phyloP scores from a whole-genome alignment of 768 basidiomycete genomes.

The Lentinula sp. region DNA sequence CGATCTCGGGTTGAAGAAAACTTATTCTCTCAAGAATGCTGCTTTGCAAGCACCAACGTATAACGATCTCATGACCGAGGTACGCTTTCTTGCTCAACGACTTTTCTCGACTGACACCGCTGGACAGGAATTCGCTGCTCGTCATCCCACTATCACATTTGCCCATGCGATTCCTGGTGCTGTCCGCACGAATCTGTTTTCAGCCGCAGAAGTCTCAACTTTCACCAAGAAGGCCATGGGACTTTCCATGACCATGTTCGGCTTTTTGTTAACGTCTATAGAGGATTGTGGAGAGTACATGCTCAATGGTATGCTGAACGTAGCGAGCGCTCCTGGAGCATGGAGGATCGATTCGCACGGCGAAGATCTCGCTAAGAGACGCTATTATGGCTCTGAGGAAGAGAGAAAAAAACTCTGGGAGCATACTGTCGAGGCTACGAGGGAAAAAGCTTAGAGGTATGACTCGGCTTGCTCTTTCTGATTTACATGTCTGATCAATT shows the following conservation, averaged over 20 bases:
- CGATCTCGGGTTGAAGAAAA: conserved; percentile 25
- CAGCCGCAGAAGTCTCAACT: conserved; percentile 8
- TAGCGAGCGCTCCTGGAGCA: conserved; percentile 10
- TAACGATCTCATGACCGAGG: conserved; percentile 21
- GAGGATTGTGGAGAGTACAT: conserved; percentile 16
- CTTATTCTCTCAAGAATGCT: conserved; percentile 14
- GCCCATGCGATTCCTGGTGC: conserved; percentile 29
- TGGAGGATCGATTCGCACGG: conserved; percentile 11
- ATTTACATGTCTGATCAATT: not conserved
- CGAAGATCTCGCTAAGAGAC: conserved; percentile 15
- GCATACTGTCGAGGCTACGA: conserved; percentile 13
- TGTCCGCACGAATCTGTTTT: conserved; percentile 24
- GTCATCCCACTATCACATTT: conserved; percentile 26
- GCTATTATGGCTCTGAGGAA: conserved; percentile 2
- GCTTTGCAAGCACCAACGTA: conserved; percentile 15
- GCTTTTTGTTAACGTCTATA: not conserved
- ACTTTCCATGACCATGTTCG: conserved; percentile 7
- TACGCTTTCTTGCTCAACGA: not conserved
- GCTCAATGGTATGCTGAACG: conserved; percentile 7
- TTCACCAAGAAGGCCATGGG: conserved; percentile 10
- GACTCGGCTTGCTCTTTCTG: not conserved
- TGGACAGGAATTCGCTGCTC: conserved; percentile 23
- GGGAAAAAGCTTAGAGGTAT: not conserved
- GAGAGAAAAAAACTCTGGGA: conserved; percentile 14
- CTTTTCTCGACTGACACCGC: no score